A percentile compares a stretch with the other conserved stretches of the same genome.
Conservation (phyloP, 1,139 yeast species). For the Yamadazyma aaseri region DNA sequence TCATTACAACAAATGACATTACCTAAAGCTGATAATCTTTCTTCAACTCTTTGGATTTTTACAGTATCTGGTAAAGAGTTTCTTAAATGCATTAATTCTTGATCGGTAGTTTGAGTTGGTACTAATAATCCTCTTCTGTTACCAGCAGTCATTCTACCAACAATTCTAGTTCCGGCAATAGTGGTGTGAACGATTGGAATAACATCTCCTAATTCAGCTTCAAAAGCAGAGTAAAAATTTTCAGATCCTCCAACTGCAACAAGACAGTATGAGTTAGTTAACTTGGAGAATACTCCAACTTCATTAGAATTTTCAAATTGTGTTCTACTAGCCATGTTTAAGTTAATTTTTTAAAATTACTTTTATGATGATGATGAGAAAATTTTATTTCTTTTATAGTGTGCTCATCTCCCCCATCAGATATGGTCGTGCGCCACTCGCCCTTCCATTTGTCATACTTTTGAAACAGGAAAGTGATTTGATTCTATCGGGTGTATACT, state of each 20-base stretch:
- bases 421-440: neutral
- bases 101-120: slow-evolving; percentile 98
- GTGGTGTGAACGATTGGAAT: slow-evolving; percentile 96
- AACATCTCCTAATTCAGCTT: slow-evolving; percentile 95
- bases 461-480: too few species aligned
- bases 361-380: slow-evolving; percentile 1
- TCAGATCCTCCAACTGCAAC: slow-evolving; percentile 98
- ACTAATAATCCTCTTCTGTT: slow-evolving; percentile 96
- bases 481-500: too few species aligned
- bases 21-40: slow-evolving; percentile 93
- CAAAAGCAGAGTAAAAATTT: slow-evolving; percentile 96
- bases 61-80: slow-evolving; percentile 96
- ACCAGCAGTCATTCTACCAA: slow-evolving; percentile 98
- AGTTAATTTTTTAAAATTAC: neutral
- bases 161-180: slow-evolving; percentile 96
- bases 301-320: slow-evolving; percentile 97
- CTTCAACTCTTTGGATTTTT: slow-evolving; percentile 96
- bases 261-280: slow-evolving; percentile 93
- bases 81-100: slow-evolving; percentile 95
- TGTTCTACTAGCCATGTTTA: slow-evolving; percentile 47
- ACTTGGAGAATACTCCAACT: slow-evolving; percentile 95
- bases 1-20: slow-evolving; percentile 98
- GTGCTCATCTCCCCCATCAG: neutral
- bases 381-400: slow-evolving; percentile 1
- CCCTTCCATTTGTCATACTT: too few species aligned